A percentile compares a stretch with the other conserved stretches of the same genome.
Evolutionary conservation across 495 filamentous ascomycete genomes (phyloP).

Genomic region (Lentithecium fluviatile): DNA sequence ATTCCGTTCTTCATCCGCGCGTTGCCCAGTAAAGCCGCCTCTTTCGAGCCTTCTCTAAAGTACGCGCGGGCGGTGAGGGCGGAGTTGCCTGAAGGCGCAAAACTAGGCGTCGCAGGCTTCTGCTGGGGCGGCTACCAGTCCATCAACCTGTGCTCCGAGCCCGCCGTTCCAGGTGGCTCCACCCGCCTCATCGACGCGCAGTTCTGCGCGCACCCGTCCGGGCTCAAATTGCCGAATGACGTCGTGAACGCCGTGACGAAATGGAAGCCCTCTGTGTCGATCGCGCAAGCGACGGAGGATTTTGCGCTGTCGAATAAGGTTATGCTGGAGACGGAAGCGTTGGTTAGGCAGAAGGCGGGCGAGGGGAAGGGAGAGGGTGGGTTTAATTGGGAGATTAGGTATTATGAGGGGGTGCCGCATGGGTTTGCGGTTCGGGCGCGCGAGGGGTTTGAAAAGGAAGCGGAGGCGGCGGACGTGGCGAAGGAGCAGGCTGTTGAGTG

Average conservation of each 20-base stretch:
- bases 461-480: conserved; percentile 19
- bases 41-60: conserved; percentile 8
- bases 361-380: conserved; percentile 19
- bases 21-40: not conserved
- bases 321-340: conserved; percentile 21
- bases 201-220: conserved; percentile 33
- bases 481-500: conserved; percentile 30
- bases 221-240: conserved; percentile 15
- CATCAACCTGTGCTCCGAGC: conserved; percentile 19
- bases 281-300: conserved; percentile 25
- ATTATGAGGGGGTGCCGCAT: conserved; percentile 17
- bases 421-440: conserved; percentile 27
- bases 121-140: conserved; percentile 35
- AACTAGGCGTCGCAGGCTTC: conserved; percentile 29
- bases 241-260: conserved; percentile 26
- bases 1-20: conserved; percentile 21
- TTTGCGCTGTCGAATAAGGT: conserved; percentile 19
- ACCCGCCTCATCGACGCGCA: conserved; percentile 26
- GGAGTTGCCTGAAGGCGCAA: conserved; percentile 27
- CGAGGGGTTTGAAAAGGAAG: conserved; percentile 10
- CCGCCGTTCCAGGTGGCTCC: conserved; percentile 20
- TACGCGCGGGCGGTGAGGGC: conserved; percentile 26
- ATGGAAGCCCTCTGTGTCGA: conserved; percentile 23
- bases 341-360: conserved; percentile 18
- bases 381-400: conserved; percentile 17